Conservation (phyloP, 73 alveolate species). For the Tetrahymena elliotti region DNA sequence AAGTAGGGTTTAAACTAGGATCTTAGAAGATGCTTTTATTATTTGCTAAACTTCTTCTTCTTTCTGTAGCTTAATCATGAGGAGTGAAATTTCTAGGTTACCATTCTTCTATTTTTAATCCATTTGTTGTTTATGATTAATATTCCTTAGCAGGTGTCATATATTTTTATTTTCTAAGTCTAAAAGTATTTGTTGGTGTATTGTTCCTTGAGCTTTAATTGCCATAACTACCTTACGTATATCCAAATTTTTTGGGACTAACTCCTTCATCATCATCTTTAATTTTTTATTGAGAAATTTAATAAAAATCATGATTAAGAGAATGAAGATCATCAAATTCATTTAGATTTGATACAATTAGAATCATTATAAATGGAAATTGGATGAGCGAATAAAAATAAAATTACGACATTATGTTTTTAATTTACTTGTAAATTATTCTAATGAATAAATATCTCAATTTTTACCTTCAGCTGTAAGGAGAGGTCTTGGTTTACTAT, state of each 20-base stretch:
- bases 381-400: too few species aligned
- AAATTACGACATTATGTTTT: too few species aligned
- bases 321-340: too few species aligned
- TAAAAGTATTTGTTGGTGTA: background rate
- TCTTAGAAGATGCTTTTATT: background rate
- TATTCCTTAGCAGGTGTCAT: background rate
- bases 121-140: background rate
- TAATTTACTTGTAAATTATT: too few species aligned
- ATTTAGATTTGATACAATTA: too few species aligned
- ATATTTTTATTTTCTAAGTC: background rate
- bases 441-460: background rate
- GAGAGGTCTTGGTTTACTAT: background rate
- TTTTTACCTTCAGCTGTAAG: background rate
- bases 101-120: background rate
- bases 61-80: background rate
- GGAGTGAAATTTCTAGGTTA: background rate
- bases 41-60: background rate
- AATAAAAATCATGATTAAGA: too few species aligned
- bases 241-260: background rate
- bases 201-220: background rate
- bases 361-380: too few species aligned
- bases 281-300: background rate
- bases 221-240: background rate
- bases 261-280: background rate
- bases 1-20: background rate